These are phyloP conservation scores for Pouteria campechiana DNA, from an alignment of 179 eudicot genomes.

Conservation along the genomic window DNA sequence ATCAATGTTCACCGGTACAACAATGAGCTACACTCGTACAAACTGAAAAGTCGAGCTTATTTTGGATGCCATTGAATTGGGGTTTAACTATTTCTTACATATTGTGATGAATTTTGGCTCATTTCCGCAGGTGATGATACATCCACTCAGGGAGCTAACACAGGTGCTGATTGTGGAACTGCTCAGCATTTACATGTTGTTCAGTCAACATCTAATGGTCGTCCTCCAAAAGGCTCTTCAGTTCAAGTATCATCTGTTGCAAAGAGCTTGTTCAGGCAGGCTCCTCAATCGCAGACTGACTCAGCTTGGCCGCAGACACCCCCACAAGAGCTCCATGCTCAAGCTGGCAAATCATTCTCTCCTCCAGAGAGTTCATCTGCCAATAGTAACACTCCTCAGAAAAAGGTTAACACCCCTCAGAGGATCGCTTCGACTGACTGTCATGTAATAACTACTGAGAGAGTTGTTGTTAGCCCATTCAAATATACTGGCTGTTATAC, in stretches of 20 bases:
- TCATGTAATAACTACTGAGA: conserved; percentile 67
- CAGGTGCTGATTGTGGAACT: conserved; percentile 7
- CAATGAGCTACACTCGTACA: no score
- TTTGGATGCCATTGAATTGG: no score
- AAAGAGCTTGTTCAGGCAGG: conserved; percentile 53
- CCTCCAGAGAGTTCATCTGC: conserved; percentile 43
- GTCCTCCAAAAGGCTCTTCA: conserved; percentile 14
- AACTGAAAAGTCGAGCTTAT: no score
- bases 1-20: no score
- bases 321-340: conserved; percentile 47
- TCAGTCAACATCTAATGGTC: conserved; percentile 14
- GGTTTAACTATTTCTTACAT: no score
- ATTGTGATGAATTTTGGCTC: no score
- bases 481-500: conserved; percentile 41
- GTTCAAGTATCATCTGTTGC: conserved; percentile 56
- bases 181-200: conserved; percentile 13
- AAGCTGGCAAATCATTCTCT: conserved; percentile 48
- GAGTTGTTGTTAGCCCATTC: conserved; percentile 53
- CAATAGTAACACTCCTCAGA: conserved; percentile 19
- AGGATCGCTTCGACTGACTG: conserved; percentile 45
- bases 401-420: no score
- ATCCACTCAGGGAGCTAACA: conserved; percentile 9
- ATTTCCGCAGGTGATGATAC: conserved; percentile 19
- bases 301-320: conserved; percentile 71
- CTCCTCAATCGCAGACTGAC: conserved; percentile 29